Base-by-base conservation (phyloP, 768 basidiomycete genomes). In the Mycena rosella region DNA sequence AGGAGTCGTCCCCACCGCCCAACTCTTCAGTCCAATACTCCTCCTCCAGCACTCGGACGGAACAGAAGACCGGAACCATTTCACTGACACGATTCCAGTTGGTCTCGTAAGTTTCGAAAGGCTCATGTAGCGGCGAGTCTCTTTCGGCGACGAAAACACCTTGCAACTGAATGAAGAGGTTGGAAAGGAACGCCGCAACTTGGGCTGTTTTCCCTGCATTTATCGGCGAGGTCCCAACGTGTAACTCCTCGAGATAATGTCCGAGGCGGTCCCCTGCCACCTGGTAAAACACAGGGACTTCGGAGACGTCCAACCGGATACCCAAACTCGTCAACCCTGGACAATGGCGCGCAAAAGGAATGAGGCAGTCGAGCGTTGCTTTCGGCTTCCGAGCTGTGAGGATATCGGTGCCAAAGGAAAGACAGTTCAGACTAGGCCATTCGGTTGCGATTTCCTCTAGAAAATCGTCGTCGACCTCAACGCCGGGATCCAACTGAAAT, bases 101-200 rank as follows among this genome's bases (percentile, higher is more conserved):
- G 24, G 22, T 42, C 14, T 9, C 29, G 24, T 60, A 34, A 8
- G 20, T 3, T 5, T 1, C 7, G 20, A 65, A 30, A 52, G 44
- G 51, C n/a, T n/a, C n/a, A 30, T 29, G 34, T n/a, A 40, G 20
- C 27, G n/a, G 0, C 1, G 48, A 18, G 6, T 34, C 32, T 34
- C 7, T 34, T 6, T 34, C 15, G 15, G 13, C 26, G 17, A 60
- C n/a, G 44, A 5, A 20, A 32, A 61, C 2, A 67, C n/a, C 49
- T 49, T 62, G 47, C 36, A 67, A 15, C 1, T 40, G 3, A 22
- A 52, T 45, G 17, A 67, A 67, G 11, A 67, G 34, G 40, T 67
- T 62, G 29, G 66, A 67, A 8, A 67, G 22, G 48, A 62, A 67
- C 20, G 66, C 66, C 14, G 66, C 66, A 14, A 52, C 36, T 5